Base-by-base conservation (phyloP, 1,139 yeast genomes). In the Pichia sp. region DNA sequence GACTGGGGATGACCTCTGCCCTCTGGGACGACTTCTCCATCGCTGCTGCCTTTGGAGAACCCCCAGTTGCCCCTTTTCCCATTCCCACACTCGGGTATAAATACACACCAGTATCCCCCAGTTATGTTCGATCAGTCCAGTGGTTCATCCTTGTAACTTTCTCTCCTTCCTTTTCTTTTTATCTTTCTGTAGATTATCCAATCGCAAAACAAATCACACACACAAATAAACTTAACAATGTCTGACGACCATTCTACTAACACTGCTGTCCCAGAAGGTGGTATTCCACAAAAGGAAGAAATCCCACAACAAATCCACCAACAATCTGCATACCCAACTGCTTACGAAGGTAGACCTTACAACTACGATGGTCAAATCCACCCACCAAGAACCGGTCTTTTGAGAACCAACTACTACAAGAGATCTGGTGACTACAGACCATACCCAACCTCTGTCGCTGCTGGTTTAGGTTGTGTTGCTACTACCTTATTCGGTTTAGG, bases 371-470 rank as follows among this genome's bases (percentile, higher is more conserved):
- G 41, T 20, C 51, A 52, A 34, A 15, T 54, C 9, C 54, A 51
- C 20, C 66, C 65, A 37, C 67, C 67, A 53, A 58, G 66, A 55
- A 63, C 67, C n/a, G 67, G 67, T 48, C 47, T 54, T 4, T 53
- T 63, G 43, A 59, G 62, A 53, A 57, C 56, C 33, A 52, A 48
- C 43, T 63, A 55, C 48, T 63, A 62, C 53, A 57, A 56, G 43
- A 59, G 59, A 48, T 50, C 60, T 11, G 47, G 53, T 22, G 50
- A 54, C 18, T 52, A 57, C 48, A 63, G 67, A 58, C 68, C 61
- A 38, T 67, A 52, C 45, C 67, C 67, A 47, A 57, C 66, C 10
- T 60, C 68, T 2, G 62, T 61, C 42, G 54, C 68, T 15, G 66
- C 66, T 3, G 68, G 68, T 46, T 47, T 64, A 37, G 59, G 62